Evolutionary conservation across 257 asterid genomes (phyloP).

Genomic region (Rhazya stricta): DNA sequence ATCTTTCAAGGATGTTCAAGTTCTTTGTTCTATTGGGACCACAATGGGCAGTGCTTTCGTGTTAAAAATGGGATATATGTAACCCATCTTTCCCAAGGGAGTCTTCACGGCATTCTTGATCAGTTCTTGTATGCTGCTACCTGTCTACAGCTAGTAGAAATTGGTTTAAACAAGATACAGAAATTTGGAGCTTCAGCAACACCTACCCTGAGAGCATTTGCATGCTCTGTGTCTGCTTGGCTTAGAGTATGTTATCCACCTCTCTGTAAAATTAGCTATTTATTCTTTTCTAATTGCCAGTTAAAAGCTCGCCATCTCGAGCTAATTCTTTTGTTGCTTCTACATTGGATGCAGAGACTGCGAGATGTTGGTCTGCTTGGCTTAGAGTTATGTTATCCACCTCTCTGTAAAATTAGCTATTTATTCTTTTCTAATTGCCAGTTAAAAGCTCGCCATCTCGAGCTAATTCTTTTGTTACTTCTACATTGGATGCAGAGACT

Average conservation of each 20-base stretch:
- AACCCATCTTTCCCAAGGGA: conserved; percentile 73
- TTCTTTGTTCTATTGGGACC: conserved; percentile 66
- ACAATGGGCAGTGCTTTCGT: conserved; percentile 36
- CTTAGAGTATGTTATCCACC: conserved; percentile 41
- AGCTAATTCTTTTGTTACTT: background rate
- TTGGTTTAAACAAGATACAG: conserved; percentile 47
- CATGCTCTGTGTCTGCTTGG: conserved; percentile 69
- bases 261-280: background rate
- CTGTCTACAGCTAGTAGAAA: conserved; percentile 64
- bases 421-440: background rate
- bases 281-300: background rate
- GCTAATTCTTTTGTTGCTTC: background rate
- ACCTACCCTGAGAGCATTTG: conserved; percentile 88
- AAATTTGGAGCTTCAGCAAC: conserved; percentile 51
- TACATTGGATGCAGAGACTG: conserved; percentile 47
- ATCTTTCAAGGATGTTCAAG: conserved; percentile 80
- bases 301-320: background rate
- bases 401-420: too few species aligned
- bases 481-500: conserved; percentile 47
- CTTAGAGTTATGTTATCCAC: too few species aligned
- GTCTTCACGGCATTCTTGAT: conserved; percentile 62
- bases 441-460: background rate
- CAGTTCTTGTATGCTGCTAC: conserved; percentile 77
- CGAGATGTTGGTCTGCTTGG: conserved; percentile 69
- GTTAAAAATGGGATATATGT: conserved; percentile 61